Evolutionary conservation across 176 grass and related monocot genomes (phyloP).

Genomic region (Bonia amplexicaulis): DNA sequence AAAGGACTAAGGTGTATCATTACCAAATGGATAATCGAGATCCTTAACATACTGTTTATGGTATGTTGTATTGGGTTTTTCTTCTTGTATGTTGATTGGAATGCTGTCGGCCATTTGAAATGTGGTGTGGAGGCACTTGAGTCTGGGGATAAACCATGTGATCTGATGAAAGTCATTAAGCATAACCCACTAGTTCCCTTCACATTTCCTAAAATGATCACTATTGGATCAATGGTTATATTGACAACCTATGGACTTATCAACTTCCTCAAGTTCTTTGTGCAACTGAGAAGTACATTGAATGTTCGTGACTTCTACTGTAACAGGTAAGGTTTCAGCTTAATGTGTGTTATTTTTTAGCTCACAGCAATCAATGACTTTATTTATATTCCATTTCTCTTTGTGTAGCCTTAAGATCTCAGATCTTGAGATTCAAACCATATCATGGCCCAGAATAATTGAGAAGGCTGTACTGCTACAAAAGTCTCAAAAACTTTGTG

Average conservation of each 20-base stretch:
- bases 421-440: conserved; percentile 89
- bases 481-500: conserved; percentile 68
- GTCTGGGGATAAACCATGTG: conserved; percentile 81
- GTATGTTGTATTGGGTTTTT: conserved; percentile 92
- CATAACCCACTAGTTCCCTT: conserved; percentile 73
- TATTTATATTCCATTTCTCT: conserved; percentile 17
- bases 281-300: conserved; percentile 77
- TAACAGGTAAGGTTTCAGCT: conserved; percentile 57
- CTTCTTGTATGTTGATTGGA: conserved; percentile 91
- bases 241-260: conserved; percentile 77
- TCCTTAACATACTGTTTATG: conserved; percentile 83
- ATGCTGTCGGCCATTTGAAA: conserved; percentile 59
- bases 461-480: conserved; percentile 85
- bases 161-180: conserved; percentile 75
- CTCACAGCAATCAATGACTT: conserved; percentile 10
- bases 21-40: conserved; percentile 88
- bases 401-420: conserved; percentile 73
- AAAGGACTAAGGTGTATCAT: conserved; percentile 91
- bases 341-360: conserved; percentile 5
- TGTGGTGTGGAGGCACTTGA: conserved; percentile 93
- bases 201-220: conserved; percentile 82
- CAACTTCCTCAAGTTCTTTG: conserved; percentile 96
- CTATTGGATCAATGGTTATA: conserved; percentile 82
- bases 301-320: conserved; percentile 78
- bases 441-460: conserved; percentile 87